Evolutionary conservation across 75 land plant species (phyloP).

Genomic region (Azolla pinnata): DNA sequence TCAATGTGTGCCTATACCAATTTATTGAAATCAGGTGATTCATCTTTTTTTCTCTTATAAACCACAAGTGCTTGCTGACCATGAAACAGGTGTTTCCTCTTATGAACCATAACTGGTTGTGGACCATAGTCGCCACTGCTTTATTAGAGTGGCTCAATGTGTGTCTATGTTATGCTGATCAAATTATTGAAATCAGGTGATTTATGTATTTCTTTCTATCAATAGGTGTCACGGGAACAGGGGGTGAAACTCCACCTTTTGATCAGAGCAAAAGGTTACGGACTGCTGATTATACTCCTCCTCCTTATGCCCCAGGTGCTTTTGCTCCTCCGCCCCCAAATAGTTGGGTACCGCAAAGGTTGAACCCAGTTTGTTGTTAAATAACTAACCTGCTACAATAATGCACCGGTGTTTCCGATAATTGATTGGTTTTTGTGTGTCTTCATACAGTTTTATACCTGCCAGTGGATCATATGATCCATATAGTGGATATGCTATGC

Average conservation of each 20-base stretch:
- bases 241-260: slow-evolving; percentile 42
- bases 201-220: background rate
- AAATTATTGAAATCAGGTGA: no score
- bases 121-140: no score
- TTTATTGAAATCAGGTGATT: no score
- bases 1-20: no score
- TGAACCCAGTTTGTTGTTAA: background rate
- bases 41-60: no score
- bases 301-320: slow-evolving; percentile 58
- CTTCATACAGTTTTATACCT: background rate
- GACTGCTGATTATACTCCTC: slow-evolving; percentile 78
- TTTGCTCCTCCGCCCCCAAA: slow-evolving; percentile 71
- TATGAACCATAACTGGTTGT: no score
- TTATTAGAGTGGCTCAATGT: no score
- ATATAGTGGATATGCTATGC: slow-evolving; percentile 68
- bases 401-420: background rate
- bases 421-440: background rate
- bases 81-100: no score
- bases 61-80: no score
- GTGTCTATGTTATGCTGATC: no score
- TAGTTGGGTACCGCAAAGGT: slow-evolving; percentile 92
- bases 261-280: slow-evolving; percentile 87
- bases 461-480: slow-evolving; percentile 48
- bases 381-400: no score
- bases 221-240: slow-evolving; percentile 35